Percentiles rank a stretch among this genome's conserved stretches.
phyloP scores from a whole-genome alignment of 306 rosid genomes.

The Medicago lupulina region DNA sequence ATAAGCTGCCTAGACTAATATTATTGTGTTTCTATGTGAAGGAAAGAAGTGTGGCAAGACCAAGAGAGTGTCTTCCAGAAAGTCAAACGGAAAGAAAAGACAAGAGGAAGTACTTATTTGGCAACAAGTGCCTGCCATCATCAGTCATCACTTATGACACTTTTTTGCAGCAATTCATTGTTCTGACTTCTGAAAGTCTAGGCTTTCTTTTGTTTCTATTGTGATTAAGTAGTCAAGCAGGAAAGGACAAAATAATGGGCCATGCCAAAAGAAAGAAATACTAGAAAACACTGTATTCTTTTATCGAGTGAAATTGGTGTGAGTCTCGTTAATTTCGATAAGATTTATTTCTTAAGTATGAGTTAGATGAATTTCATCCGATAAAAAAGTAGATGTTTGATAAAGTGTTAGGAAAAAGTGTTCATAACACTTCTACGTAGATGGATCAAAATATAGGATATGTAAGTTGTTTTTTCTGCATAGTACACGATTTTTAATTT shows the following conservation, averaged over 20 bases:
- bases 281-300: too few species aligned
- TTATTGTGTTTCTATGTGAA: neutral
- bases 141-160: conserved; percentile 37
- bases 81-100: conserved; percentile 30
- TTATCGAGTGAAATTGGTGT: too few species aligned
- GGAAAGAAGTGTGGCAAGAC: neutral
- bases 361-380: too few species aligned
- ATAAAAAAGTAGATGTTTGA: too few species aligned
- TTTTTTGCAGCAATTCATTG: conserved; percentile 43
- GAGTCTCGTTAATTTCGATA: too few species aligned
- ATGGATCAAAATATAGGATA: neutral
- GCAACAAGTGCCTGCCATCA: conserved; percentile 26
- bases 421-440: too few species aligned
- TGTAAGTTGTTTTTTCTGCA: too few species aligned
- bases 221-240: neutral
- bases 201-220: conserved; percentile 34
- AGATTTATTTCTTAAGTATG: too few species aligned
- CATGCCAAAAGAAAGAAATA: neutral
- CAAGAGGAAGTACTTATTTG: conserved; percentile 34
- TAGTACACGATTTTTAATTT: too few species aligned
- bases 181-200: conserved; percentile 40
- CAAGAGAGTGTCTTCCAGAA: neutral
- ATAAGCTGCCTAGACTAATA: neutral
- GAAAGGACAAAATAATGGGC: neutral
- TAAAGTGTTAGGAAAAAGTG: too few species aligned